Evolutionary conservation across 1,139 yeast genomes (phyloP).

Genomic region (Suhomyces kunorum): DNA sequence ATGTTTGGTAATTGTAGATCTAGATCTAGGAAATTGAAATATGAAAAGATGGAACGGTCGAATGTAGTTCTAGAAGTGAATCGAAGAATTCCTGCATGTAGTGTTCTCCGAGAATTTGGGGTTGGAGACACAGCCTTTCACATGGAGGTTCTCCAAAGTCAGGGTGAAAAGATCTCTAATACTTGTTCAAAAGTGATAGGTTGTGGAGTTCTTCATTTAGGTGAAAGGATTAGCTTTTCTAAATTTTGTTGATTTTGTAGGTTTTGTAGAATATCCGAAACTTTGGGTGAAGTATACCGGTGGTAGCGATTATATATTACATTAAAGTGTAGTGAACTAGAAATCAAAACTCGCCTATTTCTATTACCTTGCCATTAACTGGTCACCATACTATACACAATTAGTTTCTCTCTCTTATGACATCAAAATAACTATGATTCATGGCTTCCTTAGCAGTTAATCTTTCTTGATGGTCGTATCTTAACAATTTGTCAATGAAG

Average conservation of each 20-base stretch:
- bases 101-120: not conserved
- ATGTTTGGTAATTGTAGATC: not conserved
- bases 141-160: not conserved
- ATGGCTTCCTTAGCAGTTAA: conserved; percentile 94
- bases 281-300: no score
- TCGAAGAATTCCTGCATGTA: conserved; percentile 11
- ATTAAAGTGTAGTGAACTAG: not conserved
- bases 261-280: no score
- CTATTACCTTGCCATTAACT: conserved; percentile 5
- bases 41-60: no score
- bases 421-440: conserved; percentile 72
- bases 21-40: no score
- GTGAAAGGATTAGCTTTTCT: no score
- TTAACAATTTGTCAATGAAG: conserved; percentile 75
- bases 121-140: no score
- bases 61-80: conserved; percentile 5
- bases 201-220: no score
- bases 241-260: no score
- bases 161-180: no score
- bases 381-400: conserved; percentile 8
- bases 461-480: conserved; percentile 94
- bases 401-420: conserved; percentile 20
- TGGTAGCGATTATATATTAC: no score
- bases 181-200: no score
- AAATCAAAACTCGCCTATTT: conserved; percentile 4